Evolutionary conservation across 2,329 filamentous ascomycete genomes (phyloP).

Genomic region (Bipolaris sorokiniana): DNA sequence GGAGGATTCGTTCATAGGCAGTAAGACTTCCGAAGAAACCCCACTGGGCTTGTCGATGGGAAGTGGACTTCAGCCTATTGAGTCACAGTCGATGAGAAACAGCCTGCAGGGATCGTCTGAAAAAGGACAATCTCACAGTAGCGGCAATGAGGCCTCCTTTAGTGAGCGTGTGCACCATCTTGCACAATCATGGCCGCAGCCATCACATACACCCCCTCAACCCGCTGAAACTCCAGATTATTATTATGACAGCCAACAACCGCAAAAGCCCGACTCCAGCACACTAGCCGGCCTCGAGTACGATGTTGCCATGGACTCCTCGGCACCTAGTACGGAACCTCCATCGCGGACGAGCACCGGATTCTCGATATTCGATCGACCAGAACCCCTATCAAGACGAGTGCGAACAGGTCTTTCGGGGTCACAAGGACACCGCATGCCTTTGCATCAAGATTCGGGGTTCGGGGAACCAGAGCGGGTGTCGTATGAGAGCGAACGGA

Average conservation of each 20-base stretch:
- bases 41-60: slow-evolving; percentile 33
- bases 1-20: slow-evolving; percentile 36
- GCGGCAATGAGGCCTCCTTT: slow-evolving; percentile 40
- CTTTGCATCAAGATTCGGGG: slow-evolving; percentile 47
- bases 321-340: slow-evolving; percentile 28
- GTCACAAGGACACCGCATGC: slow-evolving; percentile 34
- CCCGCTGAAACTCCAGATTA: slow-evolving; percentile 10
- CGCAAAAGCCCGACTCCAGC: slow-evolving; percentile 26
- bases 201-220: slow-evolving; percentile 8
- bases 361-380: slow-evolving; percentile 35
- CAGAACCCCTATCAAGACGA: slow-evolving; percentile 18
- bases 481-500: slow-evolving; percentile 33
- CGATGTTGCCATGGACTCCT: slow-evolving; percentile 41
- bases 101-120: slow-evolving; percentile 16
- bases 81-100: slow-evolving; percentile 18
- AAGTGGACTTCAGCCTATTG: slow-evolving; percentile 28
- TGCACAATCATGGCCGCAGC: slow-evolving; percentile 15
- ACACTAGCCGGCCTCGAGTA: slow-evolving; percentile 40
- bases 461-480: slow-evolving; percentile 32
- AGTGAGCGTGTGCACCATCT: slow-evolving; percentile 45
- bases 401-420: slow-evolving; percentile 28
- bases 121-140: slow-evolving; percentile 21
- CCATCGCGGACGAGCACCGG: slow-evolving; percentile 37
- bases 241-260: slow-evolving; percentile 18
- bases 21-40: slow-evolving; percentile 33